Evolutionary conservation across 2,329 filamentous ascomycete species (phyloP).

Genomic region (Neofusicoccum laricinum): DNA sequence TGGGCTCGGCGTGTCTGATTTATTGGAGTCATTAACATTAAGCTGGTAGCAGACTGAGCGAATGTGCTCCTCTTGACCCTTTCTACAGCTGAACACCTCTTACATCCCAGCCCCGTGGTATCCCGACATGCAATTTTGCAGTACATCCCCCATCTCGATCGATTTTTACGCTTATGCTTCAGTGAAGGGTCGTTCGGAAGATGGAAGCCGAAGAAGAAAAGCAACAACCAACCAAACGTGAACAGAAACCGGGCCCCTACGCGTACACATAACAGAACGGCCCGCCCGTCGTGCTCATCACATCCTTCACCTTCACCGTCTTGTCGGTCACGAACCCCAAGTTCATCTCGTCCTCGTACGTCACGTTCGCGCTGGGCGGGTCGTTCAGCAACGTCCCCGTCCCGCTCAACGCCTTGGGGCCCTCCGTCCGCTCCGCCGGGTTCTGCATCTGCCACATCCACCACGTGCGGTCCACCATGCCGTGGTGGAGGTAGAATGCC

Average conservation of each 20-base stretch:
- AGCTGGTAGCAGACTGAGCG: background rate
- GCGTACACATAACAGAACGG: conserved; percentile 48
- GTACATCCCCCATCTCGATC: background rate
- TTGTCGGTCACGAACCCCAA: conserved; percentile 22
- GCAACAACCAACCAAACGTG: background rate
- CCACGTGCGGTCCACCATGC: conserved; percentile 47
- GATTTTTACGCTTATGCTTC: background rate
- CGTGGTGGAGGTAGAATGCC: conserved; percentile 40
- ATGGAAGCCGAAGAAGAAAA: background rate
- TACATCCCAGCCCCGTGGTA: background rate
- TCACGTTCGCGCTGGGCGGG: conserved; percentile 44
- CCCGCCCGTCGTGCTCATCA: conserved; percentile 43
- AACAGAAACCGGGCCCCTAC: background rate
- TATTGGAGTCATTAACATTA: too few species aligned
- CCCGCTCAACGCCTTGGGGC: conserved; percentile 38
- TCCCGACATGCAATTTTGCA: background rate
- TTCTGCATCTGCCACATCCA: conserved; percentile 52
- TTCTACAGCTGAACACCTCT: background rate
- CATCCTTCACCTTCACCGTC: conserved; percentile 32
- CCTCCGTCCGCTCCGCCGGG: conserved; percentile 27
- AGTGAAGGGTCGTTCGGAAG: too few species aligned
- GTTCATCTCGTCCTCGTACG: conserved; percentile 43
- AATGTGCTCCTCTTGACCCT: background rate
- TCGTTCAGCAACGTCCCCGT: conserved; percentile 42
- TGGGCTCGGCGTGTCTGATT: too few species aligned